Conservation (phyloP, 148 eudicot species). For the Cornus controversa region DNA sequence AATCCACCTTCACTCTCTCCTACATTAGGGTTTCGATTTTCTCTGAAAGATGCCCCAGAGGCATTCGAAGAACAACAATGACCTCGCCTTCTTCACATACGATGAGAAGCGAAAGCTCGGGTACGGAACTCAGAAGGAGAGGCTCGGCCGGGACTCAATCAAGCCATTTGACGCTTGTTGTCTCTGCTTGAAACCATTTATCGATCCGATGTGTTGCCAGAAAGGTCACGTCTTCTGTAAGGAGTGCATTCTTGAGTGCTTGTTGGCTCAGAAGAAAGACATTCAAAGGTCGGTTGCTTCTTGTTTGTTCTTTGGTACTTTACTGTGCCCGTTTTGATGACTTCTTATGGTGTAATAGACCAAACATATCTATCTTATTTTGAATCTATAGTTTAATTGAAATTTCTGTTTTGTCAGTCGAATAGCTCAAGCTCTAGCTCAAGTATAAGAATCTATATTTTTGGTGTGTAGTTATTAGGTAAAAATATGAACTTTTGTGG, state of each 20-base stretch:
- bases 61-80: slow-evolving; percentile 98
- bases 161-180: slow-evolving; percentile 88
- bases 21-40: background rate
- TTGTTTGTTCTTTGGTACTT: background rate
- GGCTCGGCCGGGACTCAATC: slow-evolving; percentile 88
- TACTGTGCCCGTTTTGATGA: too few species aligned
- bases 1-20: too few species aligned
- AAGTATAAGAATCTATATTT: too few species aligned
- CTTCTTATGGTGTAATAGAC: too few species aligned
- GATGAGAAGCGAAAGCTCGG: slow-evolving; percentile 94
- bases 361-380: too few species aligned
- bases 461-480: too few species aligned
- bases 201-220: slow-evolving; percentile 74
- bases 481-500: too few species aligned
- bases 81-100: slow-evolving; percentile 90
- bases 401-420: too few species aligned
- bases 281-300: slow-evolving; percentile 59
- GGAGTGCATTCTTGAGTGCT: slow-evolving; percentile 45
- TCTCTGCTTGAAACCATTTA: slow-evolving; percentile 83
- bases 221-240: slow-evolving; percentile 95
- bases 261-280: slow-evolving; percentile 89
- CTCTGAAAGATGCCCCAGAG: slow-evolving; percentile 71
- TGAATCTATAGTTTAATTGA: too few species aligned
- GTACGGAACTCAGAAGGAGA: slow-evolving; percentile 90
- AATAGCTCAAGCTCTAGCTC: too few species aligned